Base-by-base conservation (phyloP, 1,284 basidiomycete species). In the Cryptococcus neoformans region DNA sequence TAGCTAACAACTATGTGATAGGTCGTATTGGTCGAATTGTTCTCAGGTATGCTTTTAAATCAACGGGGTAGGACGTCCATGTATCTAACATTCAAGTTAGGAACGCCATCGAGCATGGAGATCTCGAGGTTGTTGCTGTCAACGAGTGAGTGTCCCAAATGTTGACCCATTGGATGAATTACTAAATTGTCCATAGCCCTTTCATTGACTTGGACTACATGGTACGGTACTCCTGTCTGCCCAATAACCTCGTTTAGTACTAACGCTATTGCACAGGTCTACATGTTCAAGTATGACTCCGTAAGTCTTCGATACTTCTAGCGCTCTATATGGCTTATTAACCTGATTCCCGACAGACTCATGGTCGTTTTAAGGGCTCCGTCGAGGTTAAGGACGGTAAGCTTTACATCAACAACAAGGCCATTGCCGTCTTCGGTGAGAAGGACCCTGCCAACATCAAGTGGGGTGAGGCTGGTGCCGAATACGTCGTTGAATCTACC, bases 281-380 rank as follows among this genome's bases (percentile, higher is more conserved):
- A 99, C 87, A 96, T 99, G 94, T 96, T 98, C 90, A 98, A 97
- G 85, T 98, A 89, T 79, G 95, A 98, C 80, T 92, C 74, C 45
- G 70, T 72, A 46, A 65, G 69, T 61, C 41, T 45, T 21, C 53
- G 21, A 7, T 11, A 6, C 38, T 11, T 11, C 28, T 21, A 21
- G 6, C 21, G 5, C 36, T 10, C 0, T 47, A 21, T 17, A 16
- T 36, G n/a, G 40, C 47, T 28, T 4, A n/a, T 9, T 7, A 12
- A 21, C 21, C 21, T 21, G 21, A 21, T 21, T 21, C 21, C 21
- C 14, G 10, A 11, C 54, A 70, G 72, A 93, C 94, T 72, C 95
- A 99, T 83, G 92, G 95, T 64, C 87, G 88, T 79, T 99, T 89
- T 87, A 87, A 92, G 78, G 95, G 94, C 63, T 78, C 83, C 56